phyloP scores from a whole-genome alignment of 306 rosid genomes.

The Rosa lucieae region DNA sequence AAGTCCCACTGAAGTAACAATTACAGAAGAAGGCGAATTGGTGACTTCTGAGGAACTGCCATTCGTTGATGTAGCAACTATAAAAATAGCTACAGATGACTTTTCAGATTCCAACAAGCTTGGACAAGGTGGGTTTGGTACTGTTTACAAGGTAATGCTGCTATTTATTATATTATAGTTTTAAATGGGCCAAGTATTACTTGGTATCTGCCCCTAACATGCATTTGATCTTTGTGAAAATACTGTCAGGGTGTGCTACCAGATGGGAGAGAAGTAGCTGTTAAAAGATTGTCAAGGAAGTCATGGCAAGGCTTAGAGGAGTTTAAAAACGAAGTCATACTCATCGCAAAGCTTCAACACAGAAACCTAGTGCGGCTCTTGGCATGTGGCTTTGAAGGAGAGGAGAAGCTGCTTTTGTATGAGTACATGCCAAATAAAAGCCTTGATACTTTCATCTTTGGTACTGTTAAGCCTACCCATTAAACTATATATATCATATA shows the following conservation, averaged over 20 bases:
- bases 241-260: conserved; percentile 48
- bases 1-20: conserved; percentile 28
- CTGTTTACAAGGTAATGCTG: conserved; percentile 43
- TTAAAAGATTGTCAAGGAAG: conserved; percentile 56
- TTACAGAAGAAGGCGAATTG: neutral
- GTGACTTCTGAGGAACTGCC: conserved; percentile 30
- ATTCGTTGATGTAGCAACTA: conserved; percentile 33
- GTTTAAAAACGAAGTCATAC: conserved; percentile 57
- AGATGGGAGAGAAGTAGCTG: conserved; percentile 57
- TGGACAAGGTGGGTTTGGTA: conserved; percentile 71
- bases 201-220: neutral
- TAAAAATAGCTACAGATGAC: conserved; percentile 25
- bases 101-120: conserved; percentile 47
- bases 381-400: conserved; percentile 56
- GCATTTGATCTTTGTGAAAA: conserved; percentile 4
- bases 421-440: conserved; percentile 69
- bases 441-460: conserved; percentile 56
- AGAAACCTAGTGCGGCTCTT: conserved; percentile 64
- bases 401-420: conserved; percentile 56
- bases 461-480: conserved; percentile 26
- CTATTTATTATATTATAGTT: neutral
- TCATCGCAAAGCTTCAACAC: conserved; percentile 64
- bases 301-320: conserved; percentile 72
- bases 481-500: neutral
- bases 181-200: neutral